Base-by-base conservation (phyloP, 2,329 filamentous ascomycete genomes). In the Epichloe brachyelytri region DNA sequence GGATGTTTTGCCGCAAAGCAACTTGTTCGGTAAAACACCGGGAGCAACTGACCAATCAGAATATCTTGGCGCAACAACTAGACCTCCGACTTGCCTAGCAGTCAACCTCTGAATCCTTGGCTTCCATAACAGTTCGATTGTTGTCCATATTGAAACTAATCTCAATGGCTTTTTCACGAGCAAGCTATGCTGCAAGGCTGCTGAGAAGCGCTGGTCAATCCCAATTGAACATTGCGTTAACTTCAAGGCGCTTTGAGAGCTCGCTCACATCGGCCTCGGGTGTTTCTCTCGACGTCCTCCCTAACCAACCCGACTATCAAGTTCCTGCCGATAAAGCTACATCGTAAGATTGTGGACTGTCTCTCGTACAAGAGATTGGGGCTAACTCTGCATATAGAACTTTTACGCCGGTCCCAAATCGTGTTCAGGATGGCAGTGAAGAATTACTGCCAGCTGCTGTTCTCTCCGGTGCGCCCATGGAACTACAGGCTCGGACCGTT, bases 401-500 rank as follows among this genome's bases (percentile, higher is more conserved):
- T 64, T 98, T 88, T 70, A 95, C 91, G 1, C 93, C 91, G 19
- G 82, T 96, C 20, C 91, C 93, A 53, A 90, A 86, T 73, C 79
- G 83, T 57, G 78, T 96, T 54, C 88, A 95, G 79, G 85, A 95
- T 64, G 93, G 90, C 62, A 94, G 85, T 65, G 91, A 97, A 71
- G 79, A 85, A 4, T 73, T 81, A 53, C 77, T 93, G 41, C 81
- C 90, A 48, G 93, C 91, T 26, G 88, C 89, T 54, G 79, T 93
- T 30, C 76, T 96, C 34, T 97, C 93, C 3, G 93, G 91, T 48
- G 93, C 93, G 45, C 94, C 93, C 33, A 80, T 90, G 51, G 94
- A 98, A 66, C 80, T 98, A 17, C 90, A 98, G 73, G 90, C 87
- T 56, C 83, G 93, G 60, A 91, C 86, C 60, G 94, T 97, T 62